A percentile compares a stretch with the other conserved stretches of the same genome.
phyloP scores from a whole-genome alignment of 2,329 filamentous ascomycete genomes.

The Epichloe sp. region DNA sequence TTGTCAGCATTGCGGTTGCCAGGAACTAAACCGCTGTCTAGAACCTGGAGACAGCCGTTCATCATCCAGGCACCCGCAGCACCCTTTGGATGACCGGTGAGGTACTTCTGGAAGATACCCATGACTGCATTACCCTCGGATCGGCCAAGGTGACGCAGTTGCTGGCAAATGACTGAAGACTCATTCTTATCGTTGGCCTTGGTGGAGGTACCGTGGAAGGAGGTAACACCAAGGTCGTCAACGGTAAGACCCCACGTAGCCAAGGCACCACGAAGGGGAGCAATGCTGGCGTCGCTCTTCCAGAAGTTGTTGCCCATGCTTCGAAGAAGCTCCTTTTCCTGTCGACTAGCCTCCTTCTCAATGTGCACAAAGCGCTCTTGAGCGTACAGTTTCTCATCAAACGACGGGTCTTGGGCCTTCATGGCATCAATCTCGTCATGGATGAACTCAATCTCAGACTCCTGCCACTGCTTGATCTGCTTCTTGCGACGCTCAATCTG shows the following conservation, averaged over 20 bases:
- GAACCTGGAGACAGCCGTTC: conserved; percentile 91
- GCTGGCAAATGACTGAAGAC: conserved; percentile 91
- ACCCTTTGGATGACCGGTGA: conserved; percentile 98
- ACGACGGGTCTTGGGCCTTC: conserved; percentile 61
- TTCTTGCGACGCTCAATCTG: conserved; percentile 89
- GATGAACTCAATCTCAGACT: conserved; percentile 84
- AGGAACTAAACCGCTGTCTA: conserved; percentile 86
- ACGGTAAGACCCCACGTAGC: conserved; percentile 97
- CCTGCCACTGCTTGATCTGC: conserved; percentile 94
- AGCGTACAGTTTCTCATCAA: conserved; percentile 75
- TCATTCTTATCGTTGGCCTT: conserved; percentile 99
- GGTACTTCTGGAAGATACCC: conserved; percentile 98
- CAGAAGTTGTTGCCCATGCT: conserved; percentile 98
- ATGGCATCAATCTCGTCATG: conserved; percentile 88
- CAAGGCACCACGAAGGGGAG: conserved; percentile 86
- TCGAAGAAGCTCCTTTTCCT: conserved; percentile 84
- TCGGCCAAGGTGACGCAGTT: conserved; percentile 86
- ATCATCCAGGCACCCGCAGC: conserved; percentile 99
- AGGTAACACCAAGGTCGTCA: conserved; percentile 87
- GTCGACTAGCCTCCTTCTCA: conserved; percentile 69
- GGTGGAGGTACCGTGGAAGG: conserved; percentile 97
- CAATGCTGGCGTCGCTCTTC: conserved; percentile 89
- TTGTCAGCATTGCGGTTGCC: conserved; percentile 98
- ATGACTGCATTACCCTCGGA: conserved; percentile 92
- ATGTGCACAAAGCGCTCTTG: conserved; percentile 78